Conservation (phyloP, 108 stramenopile species). For the Heterococcus sp. region DNA sequence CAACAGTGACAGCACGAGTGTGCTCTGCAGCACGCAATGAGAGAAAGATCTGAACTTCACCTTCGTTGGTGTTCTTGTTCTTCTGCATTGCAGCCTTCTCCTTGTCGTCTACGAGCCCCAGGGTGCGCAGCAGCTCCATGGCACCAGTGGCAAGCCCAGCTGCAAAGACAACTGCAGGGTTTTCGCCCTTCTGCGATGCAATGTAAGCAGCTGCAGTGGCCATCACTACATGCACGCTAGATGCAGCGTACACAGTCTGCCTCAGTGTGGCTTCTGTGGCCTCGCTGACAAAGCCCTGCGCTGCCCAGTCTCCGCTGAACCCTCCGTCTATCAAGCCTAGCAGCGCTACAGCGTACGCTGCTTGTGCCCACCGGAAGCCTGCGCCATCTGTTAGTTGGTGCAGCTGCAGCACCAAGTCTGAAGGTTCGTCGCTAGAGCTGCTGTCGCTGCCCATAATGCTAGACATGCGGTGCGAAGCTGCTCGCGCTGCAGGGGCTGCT, state of each 20-base stretch:
- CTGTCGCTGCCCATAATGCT: no score
- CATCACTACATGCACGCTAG: neutral
- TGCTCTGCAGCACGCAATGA: no score
- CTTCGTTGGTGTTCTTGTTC: neutral
- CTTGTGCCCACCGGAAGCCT: neutral
- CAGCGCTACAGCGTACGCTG: neutral
- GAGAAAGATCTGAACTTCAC: no score
- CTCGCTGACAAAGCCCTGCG: neutral
- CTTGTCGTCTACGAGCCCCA: neutral
- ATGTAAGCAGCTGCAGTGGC: neutral
- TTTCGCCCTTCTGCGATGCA: neutral
- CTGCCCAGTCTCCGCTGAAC: no score
- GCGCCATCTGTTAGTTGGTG: neutral
- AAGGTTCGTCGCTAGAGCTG: no score
- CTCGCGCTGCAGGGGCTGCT: no score
- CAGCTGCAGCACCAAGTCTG: neutral
- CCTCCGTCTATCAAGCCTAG: neutral
- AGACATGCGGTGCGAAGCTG: no score
- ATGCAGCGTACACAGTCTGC: no score
- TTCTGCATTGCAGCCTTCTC: neutral
- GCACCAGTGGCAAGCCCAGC: neutral
- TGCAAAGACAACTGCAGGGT: neutral
- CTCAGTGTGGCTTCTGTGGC: neutral
- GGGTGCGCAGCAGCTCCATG: neutral
- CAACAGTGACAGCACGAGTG: no score